Base-by-base conservation (phyloP, 768 basidiomycete genomes). In the Gloeostereum incarnatum region DNA sequence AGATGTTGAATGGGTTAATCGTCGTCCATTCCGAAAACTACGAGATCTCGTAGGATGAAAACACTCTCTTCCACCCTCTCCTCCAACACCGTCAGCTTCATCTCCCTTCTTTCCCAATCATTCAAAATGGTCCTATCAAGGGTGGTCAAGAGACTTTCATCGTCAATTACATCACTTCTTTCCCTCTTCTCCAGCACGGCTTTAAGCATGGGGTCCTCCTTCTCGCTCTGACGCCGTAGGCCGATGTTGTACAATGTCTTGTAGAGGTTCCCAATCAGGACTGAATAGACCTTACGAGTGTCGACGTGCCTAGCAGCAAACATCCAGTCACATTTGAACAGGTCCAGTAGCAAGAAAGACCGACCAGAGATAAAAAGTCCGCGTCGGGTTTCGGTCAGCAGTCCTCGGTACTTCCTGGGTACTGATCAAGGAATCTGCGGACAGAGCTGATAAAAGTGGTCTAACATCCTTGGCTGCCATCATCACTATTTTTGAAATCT, bases 401-500 rank as follows among this genome's bases (percentile, higher is more conserved):
- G 80, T 86, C 59, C 84, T 85, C 4, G 96, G 86, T 2, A 97
- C 82, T 58, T 97, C 93, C 63, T 96, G 91, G 8, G 85, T 81
- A 52, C 85, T 89, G 49, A 98, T 79, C 38, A 98, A 54, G 23
- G 78, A 81, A 51, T 93, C 81, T 2, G 79, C 68, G 9, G 89
- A 79, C 35, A 99, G 72, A 3, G 77, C 75, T 14, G 86, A 73
- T 38, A 97, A 66, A 31, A 89, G 61, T 8, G 82, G 79, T 37
- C 93, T 80, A 38, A 87, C 82, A 45, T 91, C 86, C 55, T 88
- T 90, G 23, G 83, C 69, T 2, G 88, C 74, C 69, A 98, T 84
- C 87, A 99, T 89, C 13, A 89, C 87, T 35, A 83, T 68, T 57
- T 94, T 94, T 21, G 89, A 85, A 34, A 99, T 79, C 93, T 98